A percentile compares a stretch with the other conserved stretches of the same genome.
Evolutionary conservation across 805 yeast species (phyloP).

Genomic region (Nakazawaea ambrosiae): DNA sequence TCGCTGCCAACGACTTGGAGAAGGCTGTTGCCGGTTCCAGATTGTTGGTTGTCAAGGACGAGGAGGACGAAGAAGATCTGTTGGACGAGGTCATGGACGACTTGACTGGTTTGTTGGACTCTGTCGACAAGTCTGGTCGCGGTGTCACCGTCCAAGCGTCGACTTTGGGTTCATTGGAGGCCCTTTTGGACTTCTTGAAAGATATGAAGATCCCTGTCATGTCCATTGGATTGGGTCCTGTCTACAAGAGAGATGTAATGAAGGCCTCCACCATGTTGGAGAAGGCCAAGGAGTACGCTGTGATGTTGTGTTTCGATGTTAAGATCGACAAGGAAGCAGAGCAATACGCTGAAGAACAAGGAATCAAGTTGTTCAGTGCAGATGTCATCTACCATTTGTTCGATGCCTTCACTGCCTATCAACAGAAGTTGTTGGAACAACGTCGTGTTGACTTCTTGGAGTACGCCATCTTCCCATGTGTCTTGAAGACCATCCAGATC

Average conservation of each 20-base stretch:
- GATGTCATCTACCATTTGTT: constrained; percentile 95
- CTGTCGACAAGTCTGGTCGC: constrained; percentile 89
- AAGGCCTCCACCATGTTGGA: constrained; percentile 96
- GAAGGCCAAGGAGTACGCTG: constrained; percentile 89
- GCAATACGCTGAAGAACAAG: constrained; percentile 92
- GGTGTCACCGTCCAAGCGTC: constrained; percentile 99
- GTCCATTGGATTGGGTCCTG: constrained; percentile 98
- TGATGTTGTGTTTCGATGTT: constrained; percentile 98
- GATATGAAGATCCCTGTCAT: constrained; percentile 99
- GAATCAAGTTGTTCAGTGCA: constrained; percentile 88
- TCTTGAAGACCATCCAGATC: constrained; percentile 87
- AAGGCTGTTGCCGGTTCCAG: constrained; percentile 99
- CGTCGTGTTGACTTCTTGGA: constrained; percentile 85
- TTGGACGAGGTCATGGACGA: constrained; percentile 99
- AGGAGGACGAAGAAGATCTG: constrained; percentile 94
- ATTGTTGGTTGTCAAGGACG: constrained; percentile 89
- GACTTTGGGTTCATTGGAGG: constrained; percentile 96
- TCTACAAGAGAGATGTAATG: constrained; percentile 96
- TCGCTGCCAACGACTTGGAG: constrained; percentile 95
- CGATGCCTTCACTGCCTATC: constrained; percentile 91
- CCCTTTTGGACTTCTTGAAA: constrained; percentile 91
- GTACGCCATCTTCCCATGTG: constrained; percentile 93
- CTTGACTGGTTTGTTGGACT: constrained; percentile 86
- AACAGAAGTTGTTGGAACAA: constrained; percentile 76
- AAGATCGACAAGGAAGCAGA: constrained; percentile 97